Base-by-base conservation (phyloP, 306 rosid species). In the Lupinus albus region DNA sequence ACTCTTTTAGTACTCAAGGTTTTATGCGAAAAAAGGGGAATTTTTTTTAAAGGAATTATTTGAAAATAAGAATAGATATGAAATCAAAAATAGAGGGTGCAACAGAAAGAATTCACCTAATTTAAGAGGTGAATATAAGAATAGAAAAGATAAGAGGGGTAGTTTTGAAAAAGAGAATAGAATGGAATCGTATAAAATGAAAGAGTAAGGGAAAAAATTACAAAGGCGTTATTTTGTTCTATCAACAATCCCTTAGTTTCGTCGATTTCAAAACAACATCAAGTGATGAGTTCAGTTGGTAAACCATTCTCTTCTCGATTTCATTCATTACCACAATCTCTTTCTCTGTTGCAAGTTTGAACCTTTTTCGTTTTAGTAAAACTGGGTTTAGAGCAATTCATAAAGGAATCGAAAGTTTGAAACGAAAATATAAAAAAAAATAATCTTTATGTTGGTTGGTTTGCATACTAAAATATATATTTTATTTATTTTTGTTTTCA, bases 241-340 rank as follows among this genome's bases (percentile, higher is more conserved):
- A 52, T 38, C 63, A 13, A 30, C 13, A 52, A 20, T 3, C 20
- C 58, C 35, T 17, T 20, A 8, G 58, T 2, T 2, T 52, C 33
- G 33, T 52, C 33, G 59, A 53, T 9, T 53, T 52, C 28, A 21
- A 38, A 41, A 48, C 61, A 2, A 50, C 52, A 13, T 21, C 4
- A 25, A 28, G 63, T 4, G 42, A 68, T 68, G 63, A 68, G 53
- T 52, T 68, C 63, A 13, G 73, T 49, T 56, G 73, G 63, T 68
- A 53, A 17, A 39, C 7, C 52, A 25, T 39, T 39, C 9, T 57
- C 45, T 39, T 39, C 3, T 10, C 45, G 4, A 39, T 39, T 39
- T 39, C 45, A 39, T 9, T 53, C n/a, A 1, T 38, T 25, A 0
- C 2, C 28, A 25, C 6, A 30, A 2, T 7, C 45, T n/a, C 13